These are phyloP conservation scores for Colletotrichum chlorophyti DNA, from an alignment of 2,329 filamentous ascomycete genomes.

Conservation along the genomic window DNA sequence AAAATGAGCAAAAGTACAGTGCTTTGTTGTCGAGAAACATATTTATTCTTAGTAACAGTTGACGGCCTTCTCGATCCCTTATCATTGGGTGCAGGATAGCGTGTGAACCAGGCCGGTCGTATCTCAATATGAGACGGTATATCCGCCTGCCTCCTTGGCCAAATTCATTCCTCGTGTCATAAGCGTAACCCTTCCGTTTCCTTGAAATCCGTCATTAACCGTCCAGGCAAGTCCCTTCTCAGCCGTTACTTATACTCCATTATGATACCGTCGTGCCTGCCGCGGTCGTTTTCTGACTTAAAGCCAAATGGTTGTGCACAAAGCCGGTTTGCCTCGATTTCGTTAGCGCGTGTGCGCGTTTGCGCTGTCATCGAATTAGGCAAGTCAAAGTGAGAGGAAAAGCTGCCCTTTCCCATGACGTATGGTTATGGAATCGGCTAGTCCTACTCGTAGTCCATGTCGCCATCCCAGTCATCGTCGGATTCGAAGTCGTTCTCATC, in stretches of 20 bases:
- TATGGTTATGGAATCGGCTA: neutral
- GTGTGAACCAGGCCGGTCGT: too few relatives aligned
- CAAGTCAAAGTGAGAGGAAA: too few relatives aligned
- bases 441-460: slow-evolving; percentile 56
- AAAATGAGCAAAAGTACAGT: too few relatives aligned
- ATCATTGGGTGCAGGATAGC: too few relatives aligned
- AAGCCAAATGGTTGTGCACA: neutral
- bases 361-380: neutral
- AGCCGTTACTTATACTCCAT: neutral
- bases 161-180: neutral
- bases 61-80: too few relatives aligned
- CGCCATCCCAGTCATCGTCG: slow-evolving; percentile 65
- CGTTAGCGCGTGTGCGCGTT: neutral
- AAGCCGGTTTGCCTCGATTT: too few relatives aligned
- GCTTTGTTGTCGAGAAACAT: too few relatives aligned
- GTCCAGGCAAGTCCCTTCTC: neutral
- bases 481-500: slow-evolving; percentile 58
- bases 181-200: neutral
- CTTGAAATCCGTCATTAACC: neutral
- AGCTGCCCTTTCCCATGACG: too few relatives aligned
- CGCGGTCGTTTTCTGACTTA: neutral
- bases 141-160: neutral
- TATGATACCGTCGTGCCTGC: neutral
- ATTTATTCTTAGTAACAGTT: too few relatives aligned
- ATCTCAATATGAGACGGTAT: neutral